Evolutionary conservation across 345 rosid genomes (phyloP), one percentile per base, ranked within the genome.

Genomic region (Chamaenerion angustifolium): DNA sequence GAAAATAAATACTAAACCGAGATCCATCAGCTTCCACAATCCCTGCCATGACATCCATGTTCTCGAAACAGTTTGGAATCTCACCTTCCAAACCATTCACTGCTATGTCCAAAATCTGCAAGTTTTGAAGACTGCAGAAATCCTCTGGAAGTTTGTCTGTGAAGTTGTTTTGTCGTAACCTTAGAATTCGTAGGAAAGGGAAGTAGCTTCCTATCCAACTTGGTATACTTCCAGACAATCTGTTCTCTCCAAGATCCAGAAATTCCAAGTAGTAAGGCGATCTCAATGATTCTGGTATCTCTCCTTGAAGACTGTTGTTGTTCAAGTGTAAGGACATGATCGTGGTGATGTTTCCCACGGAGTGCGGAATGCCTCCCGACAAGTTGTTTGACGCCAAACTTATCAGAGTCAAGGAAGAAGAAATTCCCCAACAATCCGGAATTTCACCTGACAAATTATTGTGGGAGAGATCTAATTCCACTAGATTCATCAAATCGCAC

Each of bases 211-310:
- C 63, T 2, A 46, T 25, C 63, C 63, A 52, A 2, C 18, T 11
- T 12, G 57, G 57, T 45, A 51, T 46, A 12, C 31, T 40, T 11
- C 63, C 56, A 3, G 37, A 27, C 42, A 35, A 59, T n/a, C 40
- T 31, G 16, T 59, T 59, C 23, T 40, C 8, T 0, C 56, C 63
- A 35, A 59, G 17, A 46, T 52, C 63, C 18, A 59, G 31, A 19
- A 44, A 6, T 1, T 8, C 1, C 19, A 52, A 45, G 10, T 1
- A 0, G 0, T 0, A 1, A 2, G 35, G 13, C 35, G n/a, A 1
- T 10, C 1, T 35, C 16, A 59, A 8, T 25, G 40, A 12, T 12
- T 0, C 0, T 0, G 45, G 56, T 43, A 59, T 23, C 42, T 44
- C 45, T 45, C 63, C 63, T 10, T 9, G 44, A 14, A 51, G 56